phyloP scores from a whole-genome alignment of 805 yeast genomes.

The Candida fluviatilis region DNA sequence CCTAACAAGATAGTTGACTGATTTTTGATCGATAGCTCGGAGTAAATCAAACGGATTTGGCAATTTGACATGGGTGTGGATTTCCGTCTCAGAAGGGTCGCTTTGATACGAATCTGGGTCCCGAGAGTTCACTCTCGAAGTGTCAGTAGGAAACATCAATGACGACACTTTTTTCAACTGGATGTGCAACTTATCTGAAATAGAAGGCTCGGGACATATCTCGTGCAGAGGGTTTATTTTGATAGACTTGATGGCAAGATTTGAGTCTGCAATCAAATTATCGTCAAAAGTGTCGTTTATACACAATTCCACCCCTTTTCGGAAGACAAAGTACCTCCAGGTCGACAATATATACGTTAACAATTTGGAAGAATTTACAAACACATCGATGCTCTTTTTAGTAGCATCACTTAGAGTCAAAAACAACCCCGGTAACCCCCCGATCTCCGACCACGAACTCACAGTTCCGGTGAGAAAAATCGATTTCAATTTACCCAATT shows the following conservation, averaged over 20 bases:
- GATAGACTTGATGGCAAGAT: conserved; percentile 36
- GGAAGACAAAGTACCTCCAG: conserved; percentile 84
- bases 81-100: conserved; percentile 34
- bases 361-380: conserved; percentile 35
- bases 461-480: conserved; percentile 77
- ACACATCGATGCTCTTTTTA: conserved; percentile 49
- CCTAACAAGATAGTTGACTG: conserved; percentile 67
- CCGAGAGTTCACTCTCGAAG: conserved; percentile 32
- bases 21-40: conserved; percentile 32
- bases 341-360: conserved; percentile 57
- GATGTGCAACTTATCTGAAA: conserved; percentile 5
- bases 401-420: conserved; percentile 81
- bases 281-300: conserved; percentile 27
- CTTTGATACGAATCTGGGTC: conserved; percentile 34
- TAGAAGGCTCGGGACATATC: background rate
- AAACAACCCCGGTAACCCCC: conserved; percentile 91
- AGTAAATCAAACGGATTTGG: conserved; percentile 19
- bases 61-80: conserved; percentile 34
- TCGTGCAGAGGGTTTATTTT: conserved; percentile 13
- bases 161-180: conserved; percentile 37
- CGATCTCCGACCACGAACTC: conserved; percentile 64
- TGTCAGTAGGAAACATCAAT: conserved; percentile 56
- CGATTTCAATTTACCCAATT: conserved; percentile 54
- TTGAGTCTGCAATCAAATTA: conserved; percentile 30
- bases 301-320: conserved; percentile 60